Conservation (phyloP, 2,329 filamentous ascomycete genomes). For the Paraphoma sp. region DNA sequence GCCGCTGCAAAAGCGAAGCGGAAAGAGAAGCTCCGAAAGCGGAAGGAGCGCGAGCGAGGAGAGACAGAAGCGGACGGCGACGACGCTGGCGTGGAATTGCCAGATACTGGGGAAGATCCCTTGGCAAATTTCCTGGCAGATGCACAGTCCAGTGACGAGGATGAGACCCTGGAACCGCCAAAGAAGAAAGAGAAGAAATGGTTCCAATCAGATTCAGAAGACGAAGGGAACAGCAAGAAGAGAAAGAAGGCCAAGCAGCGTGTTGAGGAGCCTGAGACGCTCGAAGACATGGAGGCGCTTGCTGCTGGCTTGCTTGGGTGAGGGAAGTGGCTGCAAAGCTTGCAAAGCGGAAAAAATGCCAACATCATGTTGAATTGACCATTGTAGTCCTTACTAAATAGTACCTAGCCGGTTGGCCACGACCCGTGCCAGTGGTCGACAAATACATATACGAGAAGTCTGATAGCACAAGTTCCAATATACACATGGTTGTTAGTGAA, state of each 20-base stretch:
- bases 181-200: constrained; percentile 78
- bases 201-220: constrained; percentile 73
- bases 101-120: constrained; percentile 45
- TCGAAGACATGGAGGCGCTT: constrained; percentile 80
- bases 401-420: too few relatives aligned
- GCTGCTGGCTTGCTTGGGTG: constrained; percentile 71
- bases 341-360: too few relatives aligned
- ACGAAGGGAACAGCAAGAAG: constrained; percentile 51
- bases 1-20: constrained; percentile 77
- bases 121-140: constrained; percentile 53
- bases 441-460: too few relatives aligned
- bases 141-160: constrained; percentile 48
- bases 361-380: too few relatives aligned
- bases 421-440: too few relatives aligned
- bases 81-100: constrained; percentile 37
- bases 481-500: too few relatives aligned
- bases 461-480: too few relatives aligned
- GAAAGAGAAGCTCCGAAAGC: constrained; percentile 76
- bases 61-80: constrained; percentile 41
- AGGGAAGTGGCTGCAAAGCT: not conserved
- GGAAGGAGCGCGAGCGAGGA: constrained; percentile 70
- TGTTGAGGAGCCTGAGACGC: constrained; percentile 74
- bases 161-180: constrained; percentile 53
- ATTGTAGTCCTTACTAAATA: too few relatives aligned
- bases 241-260: constrained; percentile 59